These are phyloP conservation scores for Cyclotella choctawhatcheeana DNA, from an alignment of 108 stramenopile genomes.

Conservation along the genomic window DNA sequence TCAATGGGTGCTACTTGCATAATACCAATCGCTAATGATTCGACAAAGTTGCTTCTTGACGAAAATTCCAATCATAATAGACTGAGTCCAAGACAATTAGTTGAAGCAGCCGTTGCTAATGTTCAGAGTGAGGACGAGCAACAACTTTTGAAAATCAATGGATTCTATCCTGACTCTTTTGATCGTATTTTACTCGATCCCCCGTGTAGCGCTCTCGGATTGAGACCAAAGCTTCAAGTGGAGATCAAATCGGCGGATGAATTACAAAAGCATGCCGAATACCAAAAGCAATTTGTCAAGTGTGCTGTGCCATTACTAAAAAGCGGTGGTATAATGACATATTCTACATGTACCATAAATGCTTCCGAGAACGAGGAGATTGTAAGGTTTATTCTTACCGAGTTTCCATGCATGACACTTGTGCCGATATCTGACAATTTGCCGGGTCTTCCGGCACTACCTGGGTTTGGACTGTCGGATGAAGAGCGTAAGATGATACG, in stretches of 20 bases:
- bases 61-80: slow-evolving; percentile 15
- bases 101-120: slow-evolving; percentile 39
- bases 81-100: slow-evolving; percentile 42
- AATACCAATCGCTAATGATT: slow-evolving; percentile 64
- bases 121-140: no score
- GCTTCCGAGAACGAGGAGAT: slow-evolving; percentile 69
- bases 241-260: slow-evolving; percentile 46
- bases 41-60: slow-evolving; percentile 60
- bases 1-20: slow-evolving; percentile 69
- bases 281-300: slow-evolving; percentile 63
- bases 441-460: slow-evolving; percentile 54
- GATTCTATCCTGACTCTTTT: slow-evolving; percentile 71
- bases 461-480: slow-evolving; percentile 56
- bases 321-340: slow-evolving; percentile 71
- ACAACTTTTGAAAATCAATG: slow-evolving; percentile 52
- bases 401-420: slow-evolving; percentile 67
- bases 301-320: slow-evolving; percentile 66
- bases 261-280: slow-evolving; percentile 54
- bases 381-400: slow-evolving; percentile 58
- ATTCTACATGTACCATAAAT: slow-evolving; percentile 77
- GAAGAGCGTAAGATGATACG: slow-evolving; percentile 54
- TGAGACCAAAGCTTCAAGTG: slow-evolving; percentile 71
- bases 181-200: slow-evolving; percentile 82
- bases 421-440: slow-evolving; percentile 52
- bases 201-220: slow-evolving; percentile 78